Conservation (phyloP, 1,139 yeast species). For the Magnusiomyces clavatus region DNA sequence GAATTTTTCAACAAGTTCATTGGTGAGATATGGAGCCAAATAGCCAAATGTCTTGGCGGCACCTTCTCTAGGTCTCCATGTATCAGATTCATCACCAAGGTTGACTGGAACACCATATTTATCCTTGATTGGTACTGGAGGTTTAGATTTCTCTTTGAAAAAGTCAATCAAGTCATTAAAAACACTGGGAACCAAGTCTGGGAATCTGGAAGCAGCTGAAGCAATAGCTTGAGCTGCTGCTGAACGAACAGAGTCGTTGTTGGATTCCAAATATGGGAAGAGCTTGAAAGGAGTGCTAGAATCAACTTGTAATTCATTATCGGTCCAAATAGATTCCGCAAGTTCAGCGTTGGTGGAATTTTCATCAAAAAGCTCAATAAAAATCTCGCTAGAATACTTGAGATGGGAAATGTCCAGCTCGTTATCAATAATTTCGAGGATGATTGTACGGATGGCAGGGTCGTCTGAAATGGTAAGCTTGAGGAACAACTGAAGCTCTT, state of each 20-base stretch:
- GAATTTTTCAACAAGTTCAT: conserved; percentile 38
- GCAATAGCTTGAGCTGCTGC: conserved; percentile 61
- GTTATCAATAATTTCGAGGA: conserved; percentile 77
- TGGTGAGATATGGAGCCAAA: conserved; percentile 44
- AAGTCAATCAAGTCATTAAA: conserved; percentile 44
- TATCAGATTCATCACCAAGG: conserved; percentile 52
- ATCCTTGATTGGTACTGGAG: conserved; percentile 71
- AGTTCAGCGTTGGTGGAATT: conserved; percentile 54
- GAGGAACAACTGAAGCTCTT: conserved; percentile 55
- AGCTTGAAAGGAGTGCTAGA: conserved; percentile 29
- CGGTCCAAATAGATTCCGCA: conserved; percentile 82
- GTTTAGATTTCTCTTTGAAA: conserved; percentile 55
- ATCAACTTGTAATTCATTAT: conserved; percentile 49
- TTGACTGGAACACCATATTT: conserved; percentile 72
- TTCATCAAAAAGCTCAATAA: conserved; percentile 72
- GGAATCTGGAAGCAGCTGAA: conserved; percentile 36
- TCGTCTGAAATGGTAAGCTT: conserved; percentile 55
- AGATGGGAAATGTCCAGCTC: conserved; percentile 70
- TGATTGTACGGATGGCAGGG: conserved; percentile 64
- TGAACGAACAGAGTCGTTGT: conserved; percentile 38
- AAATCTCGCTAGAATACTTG: conserved; percentile 58
- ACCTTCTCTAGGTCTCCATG: conserved; percentile 82
- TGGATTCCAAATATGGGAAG: conserved; percentile 18
- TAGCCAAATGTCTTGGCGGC: conserved; percentile 60
- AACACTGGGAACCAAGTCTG: conserved; percentile 32